phyloP scores from a whole-genome alignment of 2,329 filamentous ascomycete species.

The Ceratocystis cubensis region DNA sequence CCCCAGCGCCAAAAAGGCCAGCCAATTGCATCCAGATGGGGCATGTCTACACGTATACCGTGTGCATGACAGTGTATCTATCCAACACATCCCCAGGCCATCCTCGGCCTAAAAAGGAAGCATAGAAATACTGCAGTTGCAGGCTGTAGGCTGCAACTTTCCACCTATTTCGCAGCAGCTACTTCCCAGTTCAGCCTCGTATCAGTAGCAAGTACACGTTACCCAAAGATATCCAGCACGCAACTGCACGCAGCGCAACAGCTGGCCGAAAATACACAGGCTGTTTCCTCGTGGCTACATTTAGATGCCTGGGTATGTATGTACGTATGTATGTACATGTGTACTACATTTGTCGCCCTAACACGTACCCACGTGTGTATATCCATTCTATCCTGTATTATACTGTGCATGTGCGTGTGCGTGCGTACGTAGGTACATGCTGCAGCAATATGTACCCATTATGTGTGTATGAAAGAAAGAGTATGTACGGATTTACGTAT shows the following conservation, averaged over 20 bases:
- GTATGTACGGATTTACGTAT: not conserved
- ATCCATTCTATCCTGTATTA: not conserved
- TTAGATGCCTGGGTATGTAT: not conserved
- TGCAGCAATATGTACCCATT: not conserved
- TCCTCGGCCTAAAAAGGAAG: not conserved
- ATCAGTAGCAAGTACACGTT: not conserved
- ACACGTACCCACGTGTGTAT: not conserved
- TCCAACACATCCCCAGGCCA: too few species aligned
- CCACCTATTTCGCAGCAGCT: not conserved
- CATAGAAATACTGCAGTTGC: not conserved
- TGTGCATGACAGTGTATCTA: too few species aligned
- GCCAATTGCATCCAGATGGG: too few species aligned
- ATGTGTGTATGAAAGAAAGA: too few species aligned
- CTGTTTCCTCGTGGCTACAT: not conserved
- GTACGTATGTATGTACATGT: conserved; percentile 2
- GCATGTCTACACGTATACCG: too few species aligned
- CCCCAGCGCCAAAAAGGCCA: too few species aligned
- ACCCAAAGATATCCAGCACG: not conserved
- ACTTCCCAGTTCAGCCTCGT: not conserved
- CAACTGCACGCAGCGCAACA: not conserved
- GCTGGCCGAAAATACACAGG: not conserved
- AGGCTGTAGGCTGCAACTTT: not conserved
- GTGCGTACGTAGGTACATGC: not conserved
- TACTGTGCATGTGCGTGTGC: not conserved
- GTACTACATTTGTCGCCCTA: not conserved